Conservation (phyloP, 768 basidiomycete species). For the Mycena alexandri region DNA sequence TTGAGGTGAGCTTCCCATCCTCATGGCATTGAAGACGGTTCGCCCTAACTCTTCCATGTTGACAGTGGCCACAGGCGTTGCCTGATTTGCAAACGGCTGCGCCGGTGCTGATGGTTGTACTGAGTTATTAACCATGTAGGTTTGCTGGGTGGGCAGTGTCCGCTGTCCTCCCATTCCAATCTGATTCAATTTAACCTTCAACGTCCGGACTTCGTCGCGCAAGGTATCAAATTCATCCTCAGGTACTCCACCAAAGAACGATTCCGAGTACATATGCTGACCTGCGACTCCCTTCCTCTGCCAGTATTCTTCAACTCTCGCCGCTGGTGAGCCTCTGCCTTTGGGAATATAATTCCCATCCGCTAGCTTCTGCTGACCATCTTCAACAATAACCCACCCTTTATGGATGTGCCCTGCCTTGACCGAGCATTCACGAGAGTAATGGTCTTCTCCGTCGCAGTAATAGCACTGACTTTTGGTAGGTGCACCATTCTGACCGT, state of each 20-base stretch:
- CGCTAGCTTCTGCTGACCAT: no score
- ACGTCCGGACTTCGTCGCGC: constrained; percentile 19
- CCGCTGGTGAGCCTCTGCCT: no score
- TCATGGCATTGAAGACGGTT: not conserved
- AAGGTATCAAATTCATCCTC: constrained; percentile 7
- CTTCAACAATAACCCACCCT: no score
- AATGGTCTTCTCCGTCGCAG: constrained; percentile 18
- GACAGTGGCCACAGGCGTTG: not conserved
- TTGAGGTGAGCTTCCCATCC: not conserved
- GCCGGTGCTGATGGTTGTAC: no score
- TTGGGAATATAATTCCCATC: no score
- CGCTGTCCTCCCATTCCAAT: not conserved
- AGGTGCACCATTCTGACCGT: not conserved
- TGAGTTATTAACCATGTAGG: not conserved
- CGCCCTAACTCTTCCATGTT: constrained; percentile 10
- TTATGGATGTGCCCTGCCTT: no score
- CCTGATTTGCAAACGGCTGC: no score
- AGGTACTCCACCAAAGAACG: no score
- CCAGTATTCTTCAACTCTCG: no score
- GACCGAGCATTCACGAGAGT: constrained; percentile 7
- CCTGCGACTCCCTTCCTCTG: no score
- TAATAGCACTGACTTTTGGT: constrained; percentile 1
- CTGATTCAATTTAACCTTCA: constrained; percentile 23
- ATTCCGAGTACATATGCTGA: no score
- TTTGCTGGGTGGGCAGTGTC: no score